Evolutionary conservation across 2,329 filamentous ascomycete species (phyloP).

Genomic region (Penicillium thymicola): DNA sequence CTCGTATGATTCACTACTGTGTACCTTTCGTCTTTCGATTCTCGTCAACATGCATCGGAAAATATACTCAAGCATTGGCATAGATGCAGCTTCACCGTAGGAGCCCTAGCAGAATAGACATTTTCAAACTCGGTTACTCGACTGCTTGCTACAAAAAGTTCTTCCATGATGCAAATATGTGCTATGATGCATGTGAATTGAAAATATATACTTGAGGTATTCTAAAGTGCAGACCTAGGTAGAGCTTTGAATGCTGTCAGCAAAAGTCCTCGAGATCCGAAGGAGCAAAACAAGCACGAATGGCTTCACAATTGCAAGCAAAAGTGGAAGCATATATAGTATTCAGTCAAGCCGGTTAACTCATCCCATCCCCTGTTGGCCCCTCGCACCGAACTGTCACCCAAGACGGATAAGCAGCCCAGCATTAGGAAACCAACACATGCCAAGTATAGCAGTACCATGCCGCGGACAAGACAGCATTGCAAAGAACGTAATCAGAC

Average conservation of each 20-base stretch:
- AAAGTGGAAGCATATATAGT: constrained; percentile 10
- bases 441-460: constrained; percentile 32
- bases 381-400: constrained; percentile 27
- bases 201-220: background rate
- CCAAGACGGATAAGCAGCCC: constrained; percentile 40
- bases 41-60: background rate
- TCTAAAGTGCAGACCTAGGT: background rate
- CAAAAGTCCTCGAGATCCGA: constrained; percentile 6
- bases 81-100: background rate
- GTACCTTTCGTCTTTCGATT: background rate
- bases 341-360: constrained; percentile 43
- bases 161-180: background rate
- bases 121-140: background rate
- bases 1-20: background rate
- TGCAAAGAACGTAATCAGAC: constrained; percentile 19
- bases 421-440: constrained; percentile 31
- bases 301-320: constrained; percentile 12
- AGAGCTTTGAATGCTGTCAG: constrained; percentile 16
- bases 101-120: background rate
- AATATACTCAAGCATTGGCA: background rate
- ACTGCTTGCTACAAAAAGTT: background rate
- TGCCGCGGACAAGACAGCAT: constrained; percentile 14
- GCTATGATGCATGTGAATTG: background rate
- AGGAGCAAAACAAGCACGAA: background rate
- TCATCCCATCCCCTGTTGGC: constrained; percentile 44